A percentile compares a stretch with the other conserved stretches of the same genome.
Evolutionary conservation across 2,329 filamentous ascomycete genomes (phyloP).

Genomic region (Periglandula ipomoeae): DNA sequence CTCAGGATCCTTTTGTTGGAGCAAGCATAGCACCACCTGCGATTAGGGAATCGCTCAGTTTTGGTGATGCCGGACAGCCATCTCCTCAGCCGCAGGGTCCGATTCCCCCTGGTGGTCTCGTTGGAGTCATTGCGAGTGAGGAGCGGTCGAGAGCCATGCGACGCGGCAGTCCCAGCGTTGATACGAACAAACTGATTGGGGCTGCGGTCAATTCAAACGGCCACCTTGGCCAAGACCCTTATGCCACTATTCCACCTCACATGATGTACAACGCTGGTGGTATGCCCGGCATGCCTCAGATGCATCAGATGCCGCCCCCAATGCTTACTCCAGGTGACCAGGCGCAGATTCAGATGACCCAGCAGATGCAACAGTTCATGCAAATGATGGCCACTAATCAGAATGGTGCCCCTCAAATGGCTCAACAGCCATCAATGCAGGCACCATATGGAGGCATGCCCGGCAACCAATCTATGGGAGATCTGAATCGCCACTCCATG

Average conservation of each 20-base stretch:
- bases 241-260: slow-evolving; percentile 36
- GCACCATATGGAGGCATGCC: slow-evolving; percentile 18
- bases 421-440: slow-evolving; percentile 19
- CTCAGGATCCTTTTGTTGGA: slow-evolving; percentile 77
- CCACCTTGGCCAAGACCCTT: slow-evolving; percentile 37
- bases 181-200: slow-evolving; percentile 30
- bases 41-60: slow-evolving; percentile 64
- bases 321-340: slow-evolving; percentile 55
- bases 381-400: slow-evolving; percentile 58
- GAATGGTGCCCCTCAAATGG: slow-evolving; percentile 20
- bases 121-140: slow-evolving; percentile 81
- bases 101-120: slow-evolving; percentile 64
- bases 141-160: slow-evolving; percentile 71
- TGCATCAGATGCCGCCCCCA: slow-evolving; percentile 34
- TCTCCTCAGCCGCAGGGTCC: slow-evolving; percentile 27
- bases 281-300: slow-evolving; percentile 18
- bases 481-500: slow-evolving; percentile 36
- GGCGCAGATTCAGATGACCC: slow-evolving; percentile 69
- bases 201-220: slow-evolving; percentile 26
- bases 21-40: slow-evolving; percentile 64
- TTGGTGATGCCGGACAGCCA: slow-evolving; percentile 44
- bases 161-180: slow-evolving; percentile 65
- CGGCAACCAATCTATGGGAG: slow-evolving; percentile 33
- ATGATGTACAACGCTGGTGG: slow-evolving; percentile 29
- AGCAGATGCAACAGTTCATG: slow-evolving; percentile 90